Evolutionary conservation across 2,329 filamentous ascomycete genomes (phyloP), one percentile per base, ranked within the genome.

Genomic region (Aspergillus brunneoviolaceus): DNA sequence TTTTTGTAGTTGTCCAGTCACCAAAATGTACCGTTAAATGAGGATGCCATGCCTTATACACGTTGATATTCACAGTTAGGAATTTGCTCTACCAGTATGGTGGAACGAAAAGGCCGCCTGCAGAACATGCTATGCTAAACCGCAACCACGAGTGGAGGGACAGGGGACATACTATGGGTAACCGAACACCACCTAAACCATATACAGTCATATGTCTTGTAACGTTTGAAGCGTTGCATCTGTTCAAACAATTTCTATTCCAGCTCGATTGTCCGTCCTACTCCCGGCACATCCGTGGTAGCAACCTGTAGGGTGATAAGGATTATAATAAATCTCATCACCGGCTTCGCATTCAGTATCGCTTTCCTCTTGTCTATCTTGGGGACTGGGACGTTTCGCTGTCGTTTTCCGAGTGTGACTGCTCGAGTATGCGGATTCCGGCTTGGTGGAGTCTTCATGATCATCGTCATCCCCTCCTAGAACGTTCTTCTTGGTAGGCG

Each of bases 321-420:
- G 82, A 69, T 85, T 79, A 69, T 85, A 85, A 65, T 82, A 80
- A 6, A 77, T 80, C 58, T 75, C 77, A 0, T 70, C 77, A 16
- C 61, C 80, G 71, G 90, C 90, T 54, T 88, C 80, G 63, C 89
- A 85, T 70, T 91, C 90, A 2, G 84, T 87, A 67, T 91, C 89
- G 63, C 89, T 88, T 55, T 90, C 89, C 1, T 82, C 87, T 65
- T 89, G 86, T 64, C 65, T 64, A n/a, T 56, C 33, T 25, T 50
- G 55, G 7, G 31, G 16, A 19, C 16, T 53, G 25, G 60, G 45
- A 39, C 10, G 56, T 39, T 49, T 64, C 10, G 29, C 33, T 14
- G 59, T 27, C 48, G 57, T 62, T 45, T 31, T 47, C 11, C n/a
- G 55, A 51, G 4, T n/a, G 9, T 6, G 39, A 16, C 57, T 47